Conservation (phyloP, 306 rosid genomes). For the Rosa persica region DNA sequence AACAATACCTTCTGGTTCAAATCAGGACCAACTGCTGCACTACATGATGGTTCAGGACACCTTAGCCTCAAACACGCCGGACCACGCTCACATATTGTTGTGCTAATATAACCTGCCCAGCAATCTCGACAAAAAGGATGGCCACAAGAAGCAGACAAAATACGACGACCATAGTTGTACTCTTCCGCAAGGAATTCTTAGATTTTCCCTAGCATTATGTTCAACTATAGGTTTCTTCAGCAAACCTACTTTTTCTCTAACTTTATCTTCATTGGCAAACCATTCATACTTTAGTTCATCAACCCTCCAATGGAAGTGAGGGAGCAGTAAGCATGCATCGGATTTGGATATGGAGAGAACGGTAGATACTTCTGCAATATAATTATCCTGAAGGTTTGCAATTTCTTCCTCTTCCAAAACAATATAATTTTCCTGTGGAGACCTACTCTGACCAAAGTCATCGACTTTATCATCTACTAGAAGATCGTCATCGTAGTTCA, state of each 20-base stretch:
- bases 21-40: constrained; percentile 2
- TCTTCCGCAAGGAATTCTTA: constrained; percentile 6
- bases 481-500: background rate
- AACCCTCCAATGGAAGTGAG: background rate
- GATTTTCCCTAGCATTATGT: background rate
- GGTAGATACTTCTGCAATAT: background rate
- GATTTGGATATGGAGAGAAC: constrained; percentile 2
- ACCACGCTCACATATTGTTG: background rate
- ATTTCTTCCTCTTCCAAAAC: constrained; percentile 7
- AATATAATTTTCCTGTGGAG: background rate
- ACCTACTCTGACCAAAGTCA: background rate
- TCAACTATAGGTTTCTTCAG: background rate
- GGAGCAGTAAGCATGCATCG: background rate
- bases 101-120: background rate
- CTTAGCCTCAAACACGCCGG: background rate
- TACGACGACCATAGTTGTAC: background rate
- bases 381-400: background rate
- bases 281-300: background rate
- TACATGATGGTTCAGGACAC: constrained; percentile 12
- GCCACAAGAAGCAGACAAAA: constrained; percentile 1
- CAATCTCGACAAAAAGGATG: constrained; percentile 13
- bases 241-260: background rate
- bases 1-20: background rate
- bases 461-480: background rate
- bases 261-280: constrained; percentile 2